These are phyloP conservation scores for Mycena citricolor DNA, from an alignment of 1,284 basidiomycete genomes.

Conservation along the genomic window DNA sequence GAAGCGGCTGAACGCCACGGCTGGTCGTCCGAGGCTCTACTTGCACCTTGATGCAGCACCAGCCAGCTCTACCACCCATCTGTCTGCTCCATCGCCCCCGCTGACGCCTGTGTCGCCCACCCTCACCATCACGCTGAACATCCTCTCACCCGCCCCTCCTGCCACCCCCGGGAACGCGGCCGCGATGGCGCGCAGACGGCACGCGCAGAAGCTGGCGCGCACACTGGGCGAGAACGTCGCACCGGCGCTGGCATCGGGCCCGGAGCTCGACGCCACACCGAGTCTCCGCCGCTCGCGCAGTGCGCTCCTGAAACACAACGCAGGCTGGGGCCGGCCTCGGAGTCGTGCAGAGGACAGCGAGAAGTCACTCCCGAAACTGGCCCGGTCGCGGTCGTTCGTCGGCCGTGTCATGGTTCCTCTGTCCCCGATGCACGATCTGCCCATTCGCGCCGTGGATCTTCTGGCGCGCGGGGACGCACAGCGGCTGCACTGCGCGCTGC, in stretches of 20 bases:
- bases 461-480: not conserved
- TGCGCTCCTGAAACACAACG: not conserved
- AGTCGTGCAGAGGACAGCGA: too few species aligned
- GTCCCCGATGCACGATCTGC: too few species aligned
- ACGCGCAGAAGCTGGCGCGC: conserved; percentile 15
- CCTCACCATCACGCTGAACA: conserved; percentile 8
- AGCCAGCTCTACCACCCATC: not conserved
- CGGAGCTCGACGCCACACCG: not conserved
- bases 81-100: not conserved
- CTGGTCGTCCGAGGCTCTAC: not conserved
- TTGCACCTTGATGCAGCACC: conserved; percentile 1
- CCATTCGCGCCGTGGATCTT: not conserved
- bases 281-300: not conserved
- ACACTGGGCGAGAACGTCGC: conserved; percentile 20
- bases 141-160: not conserved
- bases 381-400: not conserved
- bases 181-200: conserved; percentile 7
- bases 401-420: not conserved
- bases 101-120: conserved; percentile 16
- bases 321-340: too few species aligned
- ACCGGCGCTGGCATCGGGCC: conserved; percentile 5
- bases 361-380: not conserved
- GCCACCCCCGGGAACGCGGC: not conserved
- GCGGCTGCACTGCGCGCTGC: not conserved
- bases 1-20: not conserved